Evolutionary conservation across 2,329 filamentous ascomycete species (phyloP).

Genomic region (Sporothrix protearum): DNA sequence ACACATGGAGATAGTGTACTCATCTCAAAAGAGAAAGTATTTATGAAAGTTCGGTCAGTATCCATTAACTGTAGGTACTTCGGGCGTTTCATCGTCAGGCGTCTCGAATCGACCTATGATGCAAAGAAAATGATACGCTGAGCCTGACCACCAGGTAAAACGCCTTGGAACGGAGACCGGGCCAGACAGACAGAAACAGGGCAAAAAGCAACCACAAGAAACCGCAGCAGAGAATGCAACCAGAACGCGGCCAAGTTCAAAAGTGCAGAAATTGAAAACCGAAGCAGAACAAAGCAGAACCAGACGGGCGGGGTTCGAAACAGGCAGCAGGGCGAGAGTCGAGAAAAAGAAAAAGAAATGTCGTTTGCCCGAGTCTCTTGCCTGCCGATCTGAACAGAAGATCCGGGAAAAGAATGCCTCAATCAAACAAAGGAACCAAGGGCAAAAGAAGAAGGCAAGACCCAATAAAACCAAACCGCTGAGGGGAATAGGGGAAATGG

Average conservation of each 20-base stretch:
- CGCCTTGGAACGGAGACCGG: not conserved
- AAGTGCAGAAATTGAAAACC: not conserved
- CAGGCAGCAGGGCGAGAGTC: not conserved
- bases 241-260: slow-evolving; percentile 4
- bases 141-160: slow-evolving; percentile 12
- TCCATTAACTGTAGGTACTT: not conserved
- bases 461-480: too few species aligned
- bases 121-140: slow-evolving; percentile 8
- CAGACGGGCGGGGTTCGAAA: not conserved
- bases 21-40: not conserved
- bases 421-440: not conserved
- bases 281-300: not conserved
- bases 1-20: not conserved
- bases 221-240: not conserved
- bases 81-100: not conserved
- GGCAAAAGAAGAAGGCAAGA: not conserved
- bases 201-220: not conserved
- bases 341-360: not conserved
- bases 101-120: too few species aligned
- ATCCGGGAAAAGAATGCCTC: not conserved
- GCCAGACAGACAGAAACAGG: not conserved
- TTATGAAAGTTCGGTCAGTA: too few species aligned
- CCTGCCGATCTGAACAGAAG: not conserved
- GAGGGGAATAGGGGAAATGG: not conserved
- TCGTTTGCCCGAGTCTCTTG: too few species aligned